Percentiles rank a stretch among this genome's conserved stretches.
Conservation (phyloP, 108 stramenopile species). For the Skeletonema menzelii region DNA sequence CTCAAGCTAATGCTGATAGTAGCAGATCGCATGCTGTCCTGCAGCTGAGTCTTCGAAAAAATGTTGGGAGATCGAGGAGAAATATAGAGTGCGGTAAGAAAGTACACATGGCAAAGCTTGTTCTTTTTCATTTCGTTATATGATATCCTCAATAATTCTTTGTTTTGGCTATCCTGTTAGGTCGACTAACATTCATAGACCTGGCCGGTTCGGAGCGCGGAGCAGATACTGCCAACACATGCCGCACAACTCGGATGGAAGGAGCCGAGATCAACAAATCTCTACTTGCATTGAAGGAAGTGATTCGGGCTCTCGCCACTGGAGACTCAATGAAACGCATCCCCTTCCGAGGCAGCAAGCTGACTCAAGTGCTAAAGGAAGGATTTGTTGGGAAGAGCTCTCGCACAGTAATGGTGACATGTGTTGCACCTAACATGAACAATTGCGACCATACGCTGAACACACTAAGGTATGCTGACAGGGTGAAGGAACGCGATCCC, state of each 20-base stretch:
- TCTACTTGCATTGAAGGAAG: constrained; percentile 98
- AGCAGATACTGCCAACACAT: constrained; percentile 92
- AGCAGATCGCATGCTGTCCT: constrained; percentile 96
- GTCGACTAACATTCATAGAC: constrained; percentile 96
- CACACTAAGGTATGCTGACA: constrained; percentile 97
- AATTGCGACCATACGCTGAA: constrained; percentile 98
- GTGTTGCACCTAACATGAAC: constrained; percentile 91
- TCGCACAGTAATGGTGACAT: constrained; percentile 97
- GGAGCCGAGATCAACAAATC: constrained; percentile 99
- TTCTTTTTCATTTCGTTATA: neutral
- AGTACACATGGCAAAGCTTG: neutral
- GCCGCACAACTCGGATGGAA: constrained; percentile 93
- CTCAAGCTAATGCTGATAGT: constrained; percentile 89
- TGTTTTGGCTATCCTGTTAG: constrained; percentile 19
- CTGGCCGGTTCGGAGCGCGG: constrained; percentile 97
- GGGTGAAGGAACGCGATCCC: constrained; percentile 92
- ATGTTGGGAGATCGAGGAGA: constrained; percentile 45
- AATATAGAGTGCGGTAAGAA: constrained; percentile 68
- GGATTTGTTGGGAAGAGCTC: constrained; percentile 92
- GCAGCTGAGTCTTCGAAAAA: constrained; percentile 80
- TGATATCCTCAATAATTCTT: neutral
- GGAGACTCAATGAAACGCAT: constrained; percentile 90
- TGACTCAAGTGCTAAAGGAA: constrained; percentile 96
- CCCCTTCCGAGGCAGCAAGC: constrained; percentile 95
- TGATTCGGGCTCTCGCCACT: constrained; percentile 95